A percentile compares a stretch with the other conserved stretches of the same genome.
Conservation (phyloP, 129 eudicot genomes). For the Apium graveolens region DNA sequence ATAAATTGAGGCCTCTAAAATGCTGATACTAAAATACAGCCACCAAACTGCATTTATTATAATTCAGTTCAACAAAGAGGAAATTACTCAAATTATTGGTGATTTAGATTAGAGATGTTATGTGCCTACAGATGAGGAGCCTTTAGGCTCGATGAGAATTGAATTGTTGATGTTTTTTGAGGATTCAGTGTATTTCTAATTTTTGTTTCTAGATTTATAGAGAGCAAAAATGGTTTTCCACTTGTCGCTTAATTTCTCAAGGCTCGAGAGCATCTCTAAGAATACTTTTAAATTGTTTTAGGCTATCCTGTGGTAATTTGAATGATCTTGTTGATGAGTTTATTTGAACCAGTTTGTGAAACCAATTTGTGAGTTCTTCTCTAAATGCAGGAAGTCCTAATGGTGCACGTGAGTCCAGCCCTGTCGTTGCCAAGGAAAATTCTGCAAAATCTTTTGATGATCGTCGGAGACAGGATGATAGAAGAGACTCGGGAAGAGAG, state of each 20-base stretch:
- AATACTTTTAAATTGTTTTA: not conserved
- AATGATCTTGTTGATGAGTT: not conserved
- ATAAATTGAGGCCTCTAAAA: too few relatives aligned
- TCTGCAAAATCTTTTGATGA: constrained; percentile 24
- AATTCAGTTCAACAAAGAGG: too few relatives aligned
- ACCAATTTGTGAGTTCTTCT: constrained; percentile 13
- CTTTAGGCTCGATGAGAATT: not conserved
- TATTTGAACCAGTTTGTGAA: constrained; percentile 16
- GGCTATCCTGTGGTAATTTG: not conserved
- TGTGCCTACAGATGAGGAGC: not conserved
- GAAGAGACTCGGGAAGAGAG: constrained; percentile 37
- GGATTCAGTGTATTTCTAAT: not conserved
- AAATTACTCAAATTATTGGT: not conserved
- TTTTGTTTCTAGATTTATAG: not conserved
- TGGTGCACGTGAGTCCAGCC: constrained; percentile 39
- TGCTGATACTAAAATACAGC: too few relatives aligned
- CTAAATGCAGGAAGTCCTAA: constrained; percentile 52
- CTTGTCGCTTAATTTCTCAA: not conserved
- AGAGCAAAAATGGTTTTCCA: not conserved
- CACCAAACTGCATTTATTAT: too few relatives aligned
- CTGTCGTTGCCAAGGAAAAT: constrained; percentile 29
- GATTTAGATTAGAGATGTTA: too few relatives aligned
- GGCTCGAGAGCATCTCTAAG: not conserved
- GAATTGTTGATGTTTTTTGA: not conserved
- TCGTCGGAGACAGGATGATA: constrained; percentile 41